Evolutionary conservation across 2,329 filamentous ascomycete species (phyloP).

Genomic region (Cercospora canescens): DNA sequence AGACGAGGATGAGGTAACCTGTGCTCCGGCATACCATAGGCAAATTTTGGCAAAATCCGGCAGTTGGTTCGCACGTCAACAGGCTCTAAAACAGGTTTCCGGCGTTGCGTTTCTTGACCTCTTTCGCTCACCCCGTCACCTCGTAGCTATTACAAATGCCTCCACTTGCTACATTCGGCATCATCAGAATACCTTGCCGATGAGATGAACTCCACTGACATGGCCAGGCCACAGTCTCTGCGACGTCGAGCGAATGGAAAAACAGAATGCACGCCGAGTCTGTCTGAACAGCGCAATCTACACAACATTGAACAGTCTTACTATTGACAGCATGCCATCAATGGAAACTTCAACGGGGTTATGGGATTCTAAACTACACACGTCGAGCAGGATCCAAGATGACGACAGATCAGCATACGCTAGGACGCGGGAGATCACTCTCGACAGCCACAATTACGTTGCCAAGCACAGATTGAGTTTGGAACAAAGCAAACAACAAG

Average conservation of each 20-base stretch:
- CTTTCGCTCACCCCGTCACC: too few species aligned
- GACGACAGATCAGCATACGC: not conserved
- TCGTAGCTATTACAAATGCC: too few species aligned
- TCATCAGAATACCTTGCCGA: not conserved
- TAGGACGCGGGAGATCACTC: not conserved
- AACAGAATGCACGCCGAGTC: not conserved
- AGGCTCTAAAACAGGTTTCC: too few species aligned
- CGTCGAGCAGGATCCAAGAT: not conserved
- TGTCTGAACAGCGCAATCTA: not conserved
- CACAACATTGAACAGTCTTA: not conserved
- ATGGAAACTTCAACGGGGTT: not conserved
- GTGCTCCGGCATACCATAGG: too few species aligned
- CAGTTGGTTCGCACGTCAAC: too few species aligned
- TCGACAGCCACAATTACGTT: slow-evolving; percentile 3
- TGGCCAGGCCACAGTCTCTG: not conserved
- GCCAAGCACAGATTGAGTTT: not conserved
- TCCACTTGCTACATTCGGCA: not conserved
- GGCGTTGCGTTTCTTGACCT: too few species aligned
- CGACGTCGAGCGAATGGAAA: not conserved
- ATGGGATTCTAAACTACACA: not conserved
- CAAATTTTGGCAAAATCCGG: too few species aligned
- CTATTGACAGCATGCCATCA: not conserved
- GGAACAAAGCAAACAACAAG: not conserved
- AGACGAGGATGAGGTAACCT: too few species aligned
- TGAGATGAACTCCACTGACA: not conserved